Evolutionary conservation across 2,329 filamentous ascomycete species (phyloP).

Genomic region (Fusarium miscanthi): DNA sequence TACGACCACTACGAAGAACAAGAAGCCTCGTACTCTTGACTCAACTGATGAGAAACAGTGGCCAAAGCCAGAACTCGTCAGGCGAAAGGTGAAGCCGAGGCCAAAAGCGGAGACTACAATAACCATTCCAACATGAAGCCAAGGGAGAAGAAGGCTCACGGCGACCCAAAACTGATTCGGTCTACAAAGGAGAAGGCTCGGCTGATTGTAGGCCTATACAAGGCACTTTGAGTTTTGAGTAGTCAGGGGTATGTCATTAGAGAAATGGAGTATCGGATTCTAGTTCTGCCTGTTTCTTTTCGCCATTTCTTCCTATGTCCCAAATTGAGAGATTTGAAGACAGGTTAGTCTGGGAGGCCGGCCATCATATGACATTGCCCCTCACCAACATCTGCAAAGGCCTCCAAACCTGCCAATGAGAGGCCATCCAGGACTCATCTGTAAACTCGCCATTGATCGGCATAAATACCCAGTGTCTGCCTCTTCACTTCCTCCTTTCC

Average conservation of each 20-base stretch:
- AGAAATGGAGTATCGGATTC: fast-evolving
- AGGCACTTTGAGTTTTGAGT: no score
- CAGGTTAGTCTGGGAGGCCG: slow-evolving; percentile 11
- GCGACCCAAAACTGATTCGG: background rate
- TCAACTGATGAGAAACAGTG: background rate
- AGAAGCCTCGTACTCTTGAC: background rate
- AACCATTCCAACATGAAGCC: background rate
- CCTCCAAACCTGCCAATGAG: slow-evolving; percentile 25
- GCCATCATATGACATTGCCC: slow-evolving; percentile 6
- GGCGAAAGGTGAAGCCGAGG: background rate
- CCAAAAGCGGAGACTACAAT: background rate
- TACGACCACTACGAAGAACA: background rate
- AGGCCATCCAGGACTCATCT: background rate
- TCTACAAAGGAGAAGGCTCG: background rate
- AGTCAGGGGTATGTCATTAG: no score
- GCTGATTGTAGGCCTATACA: background rate
- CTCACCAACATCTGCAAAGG: slow-evolving; percentile 14
- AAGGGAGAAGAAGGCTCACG: fast-evolving
- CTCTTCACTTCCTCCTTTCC: no score
- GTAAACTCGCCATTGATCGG: background rate
- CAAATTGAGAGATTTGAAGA: background rate
- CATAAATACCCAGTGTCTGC: background rate
- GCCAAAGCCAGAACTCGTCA: background rate
- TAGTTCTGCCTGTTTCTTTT: background rate
- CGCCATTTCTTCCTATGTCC: fast-evolving